Base-by-base conservation (phyloP, 768 basidiomycete species). In the Amylocystis lapponica region DNA sequence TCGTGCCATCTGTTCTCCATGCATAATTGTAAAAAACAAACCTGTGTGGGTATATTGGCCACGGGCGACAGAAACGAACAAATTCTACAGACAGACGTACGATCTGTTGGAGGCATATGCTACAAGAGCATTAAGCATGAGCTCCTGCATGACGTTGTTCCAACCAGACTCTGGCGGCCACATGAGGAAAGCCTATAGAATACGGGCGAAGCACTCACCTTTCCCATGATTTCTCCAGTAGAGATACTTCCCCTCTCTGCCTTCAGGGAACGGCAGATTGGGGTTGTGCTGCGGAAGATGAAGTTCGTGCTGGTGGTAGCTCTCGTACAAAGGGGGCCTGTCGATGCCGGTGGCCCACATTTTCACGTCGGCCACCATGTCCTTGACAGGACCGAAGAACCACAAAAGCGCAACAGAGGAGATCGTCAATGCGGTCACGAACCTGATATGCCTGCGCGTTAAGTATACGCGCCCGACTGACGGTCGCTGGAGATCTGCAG, bases 71-170 rank as follows among this genome's bases (percentile, higher is more conserved):
- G 20, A 29, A 8, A 40, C 21, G 35, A 41, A n/a, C 19, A 23
- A 9, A 0, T 36, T 55, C 53, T 55, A 34, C 4, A n/a, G n/a
- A n/a, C 11, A 31, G 10, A 67, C 79, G 43, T 55, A 81, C 74
- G 74, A 64, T 53, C 79, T 60, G 27, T 67, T 66, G 0, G 73
- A 54, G 2, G 62, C 54, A 40, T 72, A 65, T 0, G 78, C 70
- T 1, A 83, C 60, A 34, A 74, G 62, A 0, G 76, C 67, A 35
- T 74, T 71, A 33, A 80, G 52, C 2, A 82, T 39, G 46, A 78
- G 66, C 45, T 81, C 79, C 48, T 83, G 76, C 65, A 83, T 64
- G 12, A 61, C 66, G 45, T 83, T 83, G 4, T 79, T 79, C 77
- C 77, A 82, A 1, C 81, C 81, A 30, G 69, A 64, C 9, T 56